Base-by-base conservation (phyloP, 768 basidiomycete genomes). In the Macrolepiota fuliginosa region DNA sequence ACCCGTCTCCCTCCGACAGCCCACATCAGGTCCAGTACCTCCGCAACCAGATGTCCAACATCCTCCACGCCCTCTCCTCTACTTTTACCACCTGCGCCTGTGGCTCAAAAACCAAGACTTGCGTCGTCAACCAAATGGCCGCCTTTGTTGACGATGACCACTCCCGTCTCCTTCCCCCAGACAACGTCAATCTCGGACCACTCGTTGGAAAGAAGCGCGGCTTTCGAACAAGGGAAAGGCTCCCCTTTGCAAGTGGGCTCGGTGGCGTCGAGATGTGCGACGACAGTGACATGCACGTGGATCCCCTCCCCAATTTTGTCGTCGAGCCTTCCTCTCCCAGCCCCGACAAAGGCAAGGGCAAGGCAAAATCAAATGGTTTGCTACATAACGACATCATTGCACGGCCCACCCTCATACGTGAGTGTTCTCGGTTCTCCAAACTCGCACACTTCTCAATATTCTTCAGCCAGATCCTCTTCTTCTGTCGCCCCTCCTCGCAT, bases 51-150 rank as follows among this genome's bases (percentile, higher is more conserved):
- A 84, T 90, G 75, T 80, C 87, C 0, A 84, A 86, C 25, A 86
- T 91, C 68, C 79, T 91, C 0, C 88, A 90, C 58, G 80, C 87
- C 5, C 80, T 91, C 56, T 77, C 83, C 6, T 86, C 85, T 17
- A 89, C 87, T 0, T 91, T 91, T 67, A 86, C 87, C 3, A 87
- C 87, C 0, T 91, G 90, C 58, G 90, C 90, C 0, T 91, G 90
- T 64, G 90, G 90, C 5, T 76, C 82, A 10, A 77, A 77, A 4
- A 79, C 87, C 3, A 77, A 76, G 35, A 84, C 88, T 56, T 92
- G 90, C 66, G 88, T 84, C 2, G 70, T 89, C 25, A 77, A 74
- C 12, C 79, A 83, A n/a, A 87, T 90, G 82, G 83, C 82, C 13
- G 77, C 77, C n/a, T 86, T 90, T 63, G 86, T 89, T 35, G 71